Percentiles rank a stretch among this genome's conserved stretches.
These are phyloP conservation scores for Huntiella moniliformis DNA, from an alignment of 2,329 filamentous ascomycete species.

Conservation along the genomic window DNA sequence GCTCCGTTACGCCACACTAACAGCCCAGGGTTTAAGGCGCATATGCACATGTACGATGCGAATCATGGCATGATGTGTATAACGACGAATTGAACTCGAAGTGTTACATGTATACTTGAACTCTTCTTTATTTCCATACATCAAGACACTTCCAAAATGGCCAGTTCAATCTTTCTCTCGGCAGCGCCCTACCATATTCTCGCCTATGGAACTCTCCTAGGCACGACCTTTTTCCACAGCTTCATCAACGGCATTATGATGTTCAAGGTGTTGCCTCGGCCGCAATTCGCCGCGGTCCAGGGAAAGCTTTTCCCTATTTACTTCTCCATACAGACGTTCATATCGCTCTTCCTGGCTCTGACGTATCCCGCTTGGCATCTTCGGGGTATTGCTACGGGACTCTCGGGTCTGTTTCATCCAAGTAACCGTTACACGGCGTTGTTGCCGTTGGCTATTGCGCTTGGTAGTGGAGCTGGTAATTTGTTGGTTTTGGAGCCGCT, in stretches of 20 bases:
- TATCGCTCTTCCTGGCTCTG: constrained; percentile 54
- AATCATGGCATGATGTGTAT: too few relatives aligned
- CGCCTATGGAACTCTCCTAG: constrained; percentile 71
- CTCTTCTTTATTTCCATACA: not conserved
- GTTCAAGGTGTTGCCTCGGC: constrained; percentile 56
- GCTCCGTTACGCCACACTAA: not conserved
- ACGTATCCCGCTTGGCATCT: constrained; percentile 53
- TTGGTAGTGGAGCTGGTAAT: constrained; percentile 54
- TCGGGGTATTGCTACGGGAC: constrained; percentile 25
- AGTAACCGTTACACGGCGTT: constrained; percentile 46
- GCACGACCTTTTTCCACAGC: constrained; percentile 72
- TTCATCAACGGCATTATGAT: constrained; percentile 60
- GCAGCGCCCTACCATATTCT: constrained; percentile 60
- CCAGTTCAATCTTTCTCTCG: constrained; percentile 32
- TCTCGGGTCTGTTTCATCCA: constrained; percentile 38
- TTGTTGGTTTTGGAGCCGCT: constrained; percentile 52
- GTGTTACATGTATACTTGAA: too few relatives aligned
- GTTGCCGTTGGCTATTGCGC: constrained; percentile 49
- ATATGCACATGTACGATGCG: not conserved
- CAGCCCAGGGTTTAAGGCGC: not conserved
- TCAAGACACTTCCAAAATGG: not conserved
- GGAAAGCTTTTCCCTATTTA: constrained; percentile 70
- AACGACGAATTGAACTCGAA: too few relatives aligned
- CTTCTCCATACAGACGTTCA: constrained; percentile 62
- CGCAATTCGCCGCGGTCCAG: constrained; percentile 68